A percentile compares a stretch with the other conserved stretches of the same genome.
These are phyloP conservation scores for Ustilago vetiveriae DNA, from an alignment of 1,284 basidiomycete species.

Conservation along the genomic window DNA sequence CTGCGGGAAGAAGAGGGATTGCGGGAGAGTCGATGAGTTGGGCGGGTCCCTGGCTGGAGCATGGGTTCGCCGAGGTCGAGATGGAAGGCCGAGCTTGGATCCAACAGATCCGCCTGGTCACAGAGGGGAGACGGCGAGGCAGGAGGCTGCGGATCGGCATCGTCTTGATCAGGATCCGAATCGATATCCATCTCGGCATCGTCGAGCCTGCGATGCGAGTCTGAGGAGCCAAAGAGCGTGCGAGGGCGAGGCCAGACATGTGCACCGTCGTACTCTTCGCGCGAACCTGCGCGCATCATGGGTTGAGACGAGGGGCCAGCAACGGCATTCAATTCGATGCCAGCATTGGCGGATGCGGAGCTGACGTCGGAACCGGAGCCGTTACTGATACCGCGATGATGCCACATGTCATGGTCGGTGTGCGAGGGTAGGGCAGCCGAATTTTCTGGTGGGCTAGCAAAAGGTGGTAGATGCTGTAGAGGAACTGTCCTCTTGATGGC, in stretches of 20 bases:
- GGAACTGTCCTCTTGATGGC: conserved; percentile 41
- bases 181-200: conserved; percentile 48
- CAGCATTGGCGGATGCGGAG: conserved; percentile 28
- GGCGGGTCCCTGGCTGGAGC: conserved; percentile 42
- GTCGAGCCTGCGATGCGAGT: conserved; percentile 19
- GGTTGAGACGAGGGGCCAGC: conserved; percentile 41
- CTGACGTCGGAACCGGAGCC: conserved; percentile 42
- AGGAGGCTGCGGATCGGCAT: conserved; percentile 30
- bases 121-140: conserved; percentile 50
- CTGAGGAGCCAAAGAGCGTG: conserved; percentile 29
- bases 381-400: conserved; percentile 33
- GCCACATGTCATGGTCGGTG: conserved; percentile 20
- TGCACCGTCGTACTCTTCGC: conserved; percentile 5
- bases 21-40: conserved; percentile 26
- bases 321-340: conserved; percentile 26
- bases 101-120: conserved; percentile 27
- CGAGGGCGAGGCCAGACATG: conserved; percentile 18
- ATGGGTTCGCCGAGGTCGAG: conserved; percentile 30
- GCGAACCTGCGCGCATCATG: conserved; percentile 29
- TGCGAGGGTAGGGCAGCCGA: not conserved
- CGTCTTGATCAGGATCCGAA: conserved; percentile 43
- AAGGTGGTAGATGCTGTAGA: conserved; percentile 23
- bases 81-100: conserved; percentile 12
- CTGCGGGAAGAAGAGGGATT: conserved; percentile 29
- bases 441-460: conserved; percentile 11